Base-by-base conservation (phyloP, 2,329 filamentous ascomycete genomes). In the Lecanicillium sp. region DNA sequence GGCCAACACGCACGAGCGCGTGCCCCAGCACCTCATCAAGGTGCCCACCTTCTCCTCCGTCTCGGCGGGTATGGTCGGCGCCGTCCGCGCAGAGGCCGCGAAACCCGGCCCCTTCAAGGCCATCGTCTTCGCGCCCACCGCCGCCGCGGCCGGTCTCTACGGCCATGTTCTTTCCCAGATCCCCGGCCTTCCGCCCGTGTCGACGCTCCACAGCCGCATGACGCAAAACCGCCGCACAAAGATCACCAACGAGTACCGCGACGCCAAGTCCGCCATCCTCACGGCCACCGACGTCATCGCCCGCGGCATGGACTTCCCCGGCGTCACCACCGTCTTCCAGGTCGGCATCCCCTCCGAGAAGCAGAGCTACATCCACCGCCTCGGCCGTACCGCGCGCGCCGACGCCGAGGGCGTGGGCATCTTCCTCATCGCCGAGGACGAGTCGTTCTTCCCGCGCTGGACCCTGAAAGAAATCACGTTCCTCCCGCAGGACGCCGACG, bases 81-180 rank as follows among this genome's bases (percentile, higher is more conserved):
- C 80, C 50, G 68, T 84, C 15, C 66, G 68, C 3, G 62, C 70
- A 48, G 75, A 79, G 53, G 60, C 64, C 9, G 57, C 62, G 4
- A 60, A 62, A 41, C 57, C 62, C 10, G 64, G 68, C 5, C 73
- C 75, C 1, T 90, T 95, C 78, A 95, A 95, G 68, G 86, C 86
- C 24, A 90, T 95, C 55, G 69, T 91, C 29, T 95, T 91, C 67
- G 85, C 85, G 54, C 84, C 84, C 46, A 79, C 78, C 0, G 76
- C 77, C 3, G 70, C 68, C 2, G 67, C 72, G 2, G 75, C 74
- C 4, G 73, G 72, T 33, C 71, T 79, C 40, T 75, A 79, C 57
- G 67, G 70, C 19, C 59, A 70, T 12, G 48, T 79, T 17, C 67
- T 79, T 3, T 62, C 60, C 21, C 53, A 57, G 17, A 55, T 70